Base-by-base conservation (phyloP, 345 rosid genomes). In the Eucalyptus victrix region DNA sequence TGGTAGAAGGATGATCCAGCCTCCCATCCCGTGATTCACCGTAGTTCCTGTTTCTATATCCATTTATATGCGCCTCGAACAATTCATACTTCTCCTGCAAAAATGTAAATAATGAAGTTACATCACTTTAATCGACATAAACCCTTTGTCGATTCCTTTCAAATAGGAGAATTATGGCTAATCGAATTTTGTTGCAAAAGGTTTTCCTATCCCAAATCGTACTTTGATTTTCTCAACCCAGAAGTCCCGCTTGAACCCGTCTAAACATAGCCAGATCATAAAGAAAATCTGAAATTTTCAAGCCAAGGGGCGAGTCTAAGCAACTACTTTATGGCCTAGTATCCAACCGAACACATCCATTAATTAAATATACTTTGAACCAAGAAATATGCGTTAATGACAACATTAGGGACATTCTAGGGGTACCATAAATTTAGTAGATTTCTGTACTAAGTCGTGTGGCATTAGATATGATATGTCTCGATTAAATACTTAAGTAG, bases 61-160 rank as follows among this genome's bases (percentile, higher is more conserved):
- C 89, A 14, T 13, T 54, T 40, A 93, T 37, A 12, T 51, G 23
- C 37, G 90, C 90, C 87, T 92, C 89, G 24, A 93, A 92, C 30
- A 11, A 6, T 89, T 93, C 90, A 34, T 91, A 89, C 80, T 89
- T 92, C 67, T 51, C 85, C 93, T 92, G 88, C 65, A 86, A 32
- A 44, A 40, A 34, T 1, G 15, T 19, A 72, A 72, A 72, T 9
- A 37, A 19, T 19, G 28, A 72, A 11, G 45, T 19, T 37, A 37
- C 45, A 37, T 37, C 81, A 19, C 45, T 37, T 72, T 19, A 19
- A 37, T 9, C 21, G 28, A 19, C 81, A 72, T 19, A 37, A 1
- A 37, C 45, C 28, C 81, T 72, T 34, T 10, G 24, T 69, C 12
- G 24, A 34, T 34, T n/a, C 21, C 76, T n/a, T 67, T 67, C 76